Evolutionary conservation across 805 yeast species (phyloP).

Genomic region (Kodamaea hsintzibuensis): DNA sequence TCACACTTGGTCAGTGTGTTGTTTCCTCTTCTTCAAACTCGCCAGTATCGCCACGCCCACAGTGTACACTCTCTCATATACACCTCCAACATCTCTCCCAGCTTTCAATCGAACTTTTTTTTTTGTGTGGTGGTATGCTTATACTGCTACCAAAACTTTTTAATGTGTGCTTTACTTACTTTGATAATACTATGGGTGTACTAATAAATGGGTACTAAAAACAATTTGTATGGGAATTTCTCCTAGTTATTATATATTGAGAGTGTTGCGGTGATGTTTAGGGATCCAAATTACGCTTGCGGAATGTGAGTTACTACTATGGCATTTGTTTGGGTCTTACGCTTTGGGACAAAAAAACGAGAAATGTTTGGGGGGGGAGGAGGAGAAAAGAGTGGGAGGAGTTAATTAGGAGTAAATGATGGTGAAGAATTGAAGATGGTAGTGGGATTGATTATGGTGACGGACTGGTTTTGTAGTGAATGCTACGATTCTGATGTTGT

Average conservation of each 20-base stretch:
- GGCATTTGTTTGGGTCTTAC: too few relatives aligned
- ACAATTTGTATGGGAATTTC: constrained; percentile 11
- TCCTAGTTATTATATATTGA: constrained; percentile 8
- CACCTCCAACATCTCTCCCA: not conserved
- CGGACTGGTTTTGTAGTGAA: too few relatives aligned
- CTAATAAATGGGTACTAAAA: constrained; percentile 9
- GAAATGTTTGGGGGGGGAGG: too few relatives aligned
- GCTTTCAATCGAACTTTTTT: not conserved
- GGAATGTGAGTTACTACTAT: too few relatives aligned
- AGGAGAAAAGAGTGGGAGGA: too few relatives aligned
- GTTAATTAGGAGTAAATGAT: too few relatives aligned
- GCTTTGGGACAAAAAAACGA: too few relatives aligned
- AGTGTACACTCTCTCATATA: not conserved
- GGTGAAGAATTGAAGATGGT: too few relatives aligned
- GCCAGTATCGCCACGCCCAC: not conserved
- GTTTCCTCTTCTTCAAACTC: not conserved
- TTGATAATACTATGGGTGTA: constrained; percentile 9
- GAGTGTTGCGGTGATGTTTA: constrained; percentile 1
- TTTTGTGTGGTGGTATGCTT: constrained; percentile 6
- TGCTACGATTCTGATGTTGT: too few relatives aligned
- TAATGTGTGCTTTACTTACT: constrained; percentile 9
- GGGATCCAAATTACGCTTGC: not conserved
- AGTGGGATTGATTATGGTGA: too few relatives aligned
- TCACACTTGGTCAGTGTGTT: not conserved
- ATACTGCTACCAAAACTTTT: not conserved